Conservation (phyloP, 345 rosid genomes). For the Arabidopsis thaliana region DNA sequence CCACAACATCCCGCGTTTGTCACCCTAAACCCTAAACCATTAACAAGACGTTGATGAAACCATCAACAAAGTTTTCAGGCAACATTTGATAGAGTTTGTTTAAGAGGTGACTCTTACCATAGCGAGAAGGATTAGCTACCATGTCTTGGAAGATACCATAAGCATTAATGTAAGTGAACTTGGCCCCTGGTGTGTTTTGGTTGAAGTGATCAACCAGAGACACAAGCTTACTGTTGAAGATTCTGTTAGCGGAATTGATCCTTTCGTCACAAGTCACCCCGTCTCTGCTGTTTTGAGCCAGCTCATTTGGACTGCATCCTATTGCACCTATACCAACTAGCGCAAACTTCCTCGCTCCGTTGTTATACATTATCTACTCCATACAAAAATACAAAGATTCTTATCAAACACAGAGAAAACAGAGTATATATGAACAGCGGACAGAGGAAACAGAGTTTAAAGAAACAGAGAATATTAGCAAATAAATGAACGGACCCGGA, state of each 20-base stretch:
- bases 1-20: slow-evolving; percentile 75
- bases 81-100: background rate
- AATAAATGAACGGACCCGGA: slow-evolving; percentile 48
- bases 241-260: slow-evolving; percentile 71
- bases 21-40: slow-evolving; percentile 57
- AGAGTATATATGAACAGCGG: no score
- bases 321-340: slow-evolving; percentile 78
- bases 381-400: background rate
- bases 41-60: background rate
- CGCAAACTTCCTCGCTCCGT: slow-evolving; percentile 89
- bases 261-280: slow-evolving; percentile 67
- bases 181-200: slow-evolving; percentile 59
- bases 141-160: slow-evolving; percentile 80
- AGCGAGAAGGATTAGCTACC: slow-evolving; percentile 45
- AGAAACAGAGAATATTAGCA: background rate
- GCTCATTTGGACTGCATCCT: slow-evolving; percentile 86
- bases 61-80: background rate
- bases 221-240: slow-evolving; percentile 75
- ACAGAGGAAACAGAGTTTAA: background rate
- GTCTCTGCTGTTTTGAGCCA: slow-evolving; percentile 73
- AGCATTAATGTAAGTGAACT: slow-evolving; percentile 67
- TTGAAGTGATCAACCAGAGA: slow-evolving; percentile 71
- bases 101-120: slow-evolving; percentile 38
- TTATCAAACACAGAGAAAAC: background rate
- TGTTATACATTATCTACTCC: slow-evolving; percentile 62